A percentile compares a stretch with the other conserved stretches of the same genome.
These are phyloP conservation scores for Ogataea pignaliae DNA, from an alignment of 805 yeast genomes.

Conservation along the genomic window DNA sequence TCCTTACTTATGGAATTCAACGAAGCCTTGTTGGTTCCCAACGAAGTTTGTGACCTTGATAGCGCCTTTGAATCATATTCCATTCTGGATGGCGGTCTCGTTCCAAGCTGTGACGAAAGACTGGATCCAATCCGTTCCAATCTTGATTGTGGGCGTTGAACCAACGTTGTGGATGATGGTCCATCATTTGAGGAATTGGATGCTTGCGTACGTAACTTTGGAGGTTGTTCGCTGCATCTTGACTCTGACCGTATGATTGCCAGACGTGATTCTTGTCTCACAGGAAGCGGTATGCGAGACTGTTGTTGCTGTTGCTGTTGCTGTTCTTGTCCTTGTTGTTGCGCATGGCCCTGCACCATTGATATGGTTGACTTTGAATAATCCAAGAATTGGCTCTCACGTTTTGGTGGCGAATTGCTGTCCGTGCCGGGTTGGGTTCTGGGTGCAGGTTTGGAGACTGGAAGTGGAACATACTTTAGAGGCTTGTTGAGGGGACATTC, in stretches of 20 bases:
- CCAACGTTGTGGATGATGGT: background rate
- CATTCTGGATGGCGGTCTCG: constrained; percentile 1
- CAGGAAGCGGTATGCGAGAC: constrained; percentile 26
- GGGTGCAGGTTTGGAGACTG: constrained; percentile 12
- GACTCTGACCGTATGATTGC: constrained; percentile 15
- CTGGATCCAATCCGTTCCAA: constrained; percentile 9
- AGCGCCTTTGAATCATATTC: no score
- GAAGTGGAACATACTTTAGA: constrained; percentile 22
- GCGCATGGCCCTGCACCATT: no score
- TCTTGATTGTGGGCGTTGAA: constrained; percentile 10
- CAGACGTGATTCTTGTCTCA: constrained; percentile 22
- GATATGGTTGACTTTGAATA: background rate
- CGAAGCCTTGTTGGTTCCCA: background rate
- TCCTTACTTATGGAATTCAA: constrained; percentile 1
- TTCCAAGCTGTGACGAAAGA: constrained; percentile 2
- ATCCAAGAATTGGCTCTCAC: background rate
- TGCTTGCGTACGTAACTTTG: constrained; percentile 2
- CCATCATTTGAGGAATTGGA: background rate
- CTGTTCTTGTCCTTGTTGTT: no score
- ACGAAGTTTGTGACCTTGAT: no score
- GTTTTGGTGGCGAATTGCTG: background rate
- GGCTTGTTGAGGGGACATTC: constrained; percentile 3
- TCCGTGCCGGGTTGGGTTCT: background rate
- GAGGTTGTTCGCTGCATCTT: background rate
- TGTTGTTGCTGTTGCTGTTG: background rate